Evolutionary conservation across 1,284 basidiomycete species (phyloP), one percentile per base, ranked within the genome.

Genomic region (Ustilago loliicola): DNA sequence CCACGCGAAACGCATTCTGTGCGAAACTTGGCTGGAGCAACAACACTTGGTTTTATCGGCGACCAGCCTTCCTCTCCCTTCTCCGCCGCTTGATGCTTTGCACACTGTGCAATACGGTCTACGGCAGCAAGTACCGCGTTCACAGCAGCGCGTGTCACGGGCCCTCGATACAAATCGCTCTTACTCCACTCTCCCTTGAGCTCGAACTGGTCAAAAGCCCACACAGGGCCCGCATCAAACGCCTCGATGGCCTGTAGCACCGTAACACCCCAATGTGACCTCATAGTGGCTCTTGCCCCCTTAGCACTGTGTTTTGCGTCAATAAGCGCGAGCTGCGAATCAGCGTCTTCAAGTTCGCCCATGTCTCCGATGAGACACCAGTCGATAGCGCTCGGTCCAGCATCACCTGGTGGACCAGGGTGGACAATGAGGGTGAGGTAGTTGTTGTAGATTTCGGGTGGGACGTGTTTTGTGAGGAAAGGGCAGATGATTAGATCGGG

Each of bases 361-460:
- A 82, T 80, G 72, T 89, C 88, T 17, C 88, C 88, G 61, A 88
- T 80, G 21, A 89, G 77, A 30, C 85, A 87, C 87, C 88, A 88
- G 77, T 89, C 88, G 63, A 88, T 85, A 6, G 88, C 87, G 1
- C 88, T 88, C 8, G 88, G 88, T 17, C 88, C 88, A 0, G 87
- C 88, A 76, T 89, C 88, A 0, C 88, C 88, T 0, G 88, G 88
- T 4, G 88, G 87, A 19, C 88, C 88, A 1, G 88, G 88, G 76
- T 89, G 88, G 6, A 88, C 85, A 66, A 89, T 88, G 38, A 88
- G 85, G 2, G 88, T 89, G 50, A 88, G 81, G 75, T 85, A 87
- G 83, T 86, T 79, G 30, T 51, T 84, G 77, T 87, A 88, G 13
- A 89, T 80, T 36, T 82, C 80, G 21, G 81, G 81, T 19, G 88